Base-by-base conservation (phyloP, 75 land plant species). In the Pseudotsuga menziesii region DNA sequence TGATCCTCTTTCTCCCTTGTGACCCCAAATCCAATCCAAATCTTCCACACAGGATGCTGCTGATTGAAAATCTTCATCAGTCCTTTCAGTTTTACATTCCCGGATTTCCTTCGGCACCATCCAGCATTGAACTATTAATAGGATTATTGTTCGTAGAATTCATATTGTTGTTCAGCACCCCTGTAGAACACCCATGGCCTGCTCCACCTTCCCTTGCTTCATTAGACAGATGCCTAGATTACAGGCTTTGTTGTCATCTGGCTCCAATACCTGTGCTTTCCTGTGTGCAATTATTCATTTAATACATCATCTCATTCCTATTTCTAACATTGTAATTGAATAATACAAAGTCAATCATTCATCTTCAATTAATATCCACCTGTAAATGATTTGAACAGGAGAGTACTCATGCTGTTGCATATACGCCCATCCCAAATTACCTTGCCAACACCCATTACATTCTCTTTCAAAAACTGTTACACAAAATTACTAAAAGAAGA, bases 381-480 rank as follows among this genome's bases (percentile, higher is more conserved):
- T 85, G 78, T 83, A 85, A 9, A 85, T 86, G 2, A 84, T 71
- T 17, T 85, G 86, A n/a, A 86, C 87, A 9, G 82, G 82, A 39
- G 57, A 17, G 55, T 73, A 85, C 64, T 93, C 91, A 0, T 74
- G 55, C 29, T 91, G 88, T 72, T 91, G 97, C 92, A 95, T 93
- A 78, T 95, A 95, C 0, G 98, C 98, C 98, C 98, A 95, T 4
- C 94, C 98, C 78, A 95, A 73, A 80, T 95, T 95, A 0, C 98
- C 97, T 93, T 95, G 88, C 12, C 73, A 73, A 48, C 2, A 48
- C 2, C 12, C 54, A 48, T 48, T 48, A 48, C 54, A 48, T 48
- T 48, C 11, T 48, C 54, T 48, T 48, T 48, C 54, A 48, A 48
- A 12, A 12, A 48, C 48, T 48, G 54, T 48, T 48, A 48, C 54